These are phyloP conservation scores for Trichosporon sp. DNA, from an alignment of 1,284 basidiomycete species.

Conservation along the genomic window DNA sequence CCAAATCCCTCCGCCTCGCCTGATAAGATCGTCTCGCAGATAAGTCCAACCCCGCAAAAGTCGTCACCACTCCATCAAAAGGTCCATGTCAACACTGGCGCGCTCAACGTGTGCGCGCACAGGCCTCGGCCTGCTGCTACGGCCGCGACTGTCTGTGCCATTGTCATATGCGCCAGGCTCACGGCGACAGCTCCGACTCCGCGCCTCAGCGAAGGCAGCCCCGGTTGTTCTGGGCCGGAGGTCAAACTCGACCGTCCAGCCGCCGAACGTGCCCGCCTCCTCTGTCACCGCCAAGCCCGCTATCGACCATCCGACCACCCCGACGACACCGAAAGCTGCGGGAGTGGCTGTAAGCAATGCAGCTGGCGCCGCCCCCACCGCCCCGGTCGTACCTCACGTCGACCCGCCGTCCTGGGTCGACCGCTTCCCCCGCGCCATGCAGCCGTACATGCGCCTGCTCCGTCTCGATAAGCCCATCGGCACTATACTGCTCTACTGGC, in stretches of 20 bases:
- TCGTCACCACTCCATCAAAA: not conserved
- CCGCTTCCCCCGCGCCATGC: slow-evolving; percentile 26
- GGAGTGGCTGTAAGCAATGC: not conserved
- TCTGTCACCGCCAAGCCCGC: not conserved
- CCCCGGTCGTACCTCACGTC: not conserved
- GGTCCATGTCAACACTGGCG: slow-evolving; percentile 10
- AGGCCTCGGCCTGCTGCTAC: slow-evolving; percentile 5
- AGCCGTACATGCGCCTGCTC: slow-evolving; percentile 77
- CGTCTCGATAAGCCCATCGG: slow-evolving; percentile 95
- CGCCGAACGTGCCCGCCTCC: not conserved
- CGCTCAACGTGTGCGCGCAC: slow-evolving; percentile 21
- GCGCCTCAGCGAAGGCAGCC: not conserved
- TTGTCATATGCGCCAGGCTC: not conserved
- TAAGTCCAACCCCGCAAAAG: not conserved
- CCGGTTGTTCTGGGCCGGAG: not conserved
- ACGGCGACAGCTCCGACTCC: not conserved
- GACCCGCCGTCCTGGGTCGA: slow-evolving; percentile 21
- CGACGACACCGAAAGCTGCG: not conserved
- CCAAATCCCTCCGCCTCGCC: not conserved
- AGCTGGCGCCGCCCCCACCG: not conserved
- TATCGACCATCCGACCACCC: not conserved
- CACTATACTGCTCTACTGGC: slow-evolving; percentile 83
- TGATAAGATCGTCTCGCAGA: not conserved
- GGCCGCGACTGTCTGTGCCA: not conserved
- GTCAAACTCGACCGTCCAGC: not conserved